Conservation (phyloP, 306 rosid species). For the Macrotyloma uniflorum region DNA sequence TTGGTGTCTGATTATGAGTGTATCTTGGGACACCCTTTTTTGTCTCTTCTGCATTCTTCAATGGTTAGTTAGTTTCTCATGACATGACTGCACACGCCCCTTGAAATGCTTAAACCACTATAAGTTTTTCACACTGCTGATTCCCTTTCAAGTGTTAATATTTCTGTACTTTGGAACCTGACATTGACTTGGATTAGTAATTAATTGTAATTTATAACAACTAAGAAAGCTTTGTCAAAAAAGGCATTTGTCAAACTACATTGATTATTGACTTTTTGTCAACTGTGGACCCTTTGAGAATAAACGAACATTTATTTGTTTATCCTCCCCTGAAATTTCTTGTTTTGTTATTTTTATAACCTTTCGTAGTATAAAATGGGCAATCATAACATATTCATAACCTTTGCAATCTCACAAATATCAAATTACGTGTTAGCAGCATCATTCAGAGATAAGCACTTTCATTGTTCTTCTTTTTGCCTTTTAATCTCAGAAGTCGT, state of each 20-base stretch:
- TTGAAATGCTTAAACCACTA: neutral
- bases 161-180: constrained; percentile 4
- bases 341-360: constrained; percentile 7
- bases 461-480: neutral
- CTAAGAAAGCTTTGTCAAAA: constrained; percentile 6
- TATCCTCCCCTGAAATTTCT: neutral
- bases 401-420: constrained; percentile 6
- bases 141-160: neutral
- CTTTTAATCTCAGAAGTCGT: neutral
- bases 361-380: constrained; percentile 10
- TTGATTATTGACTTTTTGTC: constrained; percentile 29
- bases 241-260: constrained; percentile 4
- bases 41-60: constrained; percentile 19
- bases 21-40: constrained; percentile 13
- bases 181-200: constrained; percentile 20
- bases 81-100: neutral
- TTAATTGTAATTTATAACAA: neutral
- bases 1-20: neutral
- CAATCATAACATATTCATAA: neutral
- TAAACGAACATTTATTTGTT: neutral
- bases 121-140: neutral
- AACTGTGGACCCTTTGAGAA: constrained; percentile 9
- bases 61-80: constrained; percentile 24
- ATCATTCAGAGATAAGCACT: constrained; percentile 3
- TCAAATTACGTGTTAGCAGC: neutral